Evolutionary conservation across 1,139 yeast genomes (phyloP).

Genomic region (Yamadazyma atmosphaerica): DNA sequence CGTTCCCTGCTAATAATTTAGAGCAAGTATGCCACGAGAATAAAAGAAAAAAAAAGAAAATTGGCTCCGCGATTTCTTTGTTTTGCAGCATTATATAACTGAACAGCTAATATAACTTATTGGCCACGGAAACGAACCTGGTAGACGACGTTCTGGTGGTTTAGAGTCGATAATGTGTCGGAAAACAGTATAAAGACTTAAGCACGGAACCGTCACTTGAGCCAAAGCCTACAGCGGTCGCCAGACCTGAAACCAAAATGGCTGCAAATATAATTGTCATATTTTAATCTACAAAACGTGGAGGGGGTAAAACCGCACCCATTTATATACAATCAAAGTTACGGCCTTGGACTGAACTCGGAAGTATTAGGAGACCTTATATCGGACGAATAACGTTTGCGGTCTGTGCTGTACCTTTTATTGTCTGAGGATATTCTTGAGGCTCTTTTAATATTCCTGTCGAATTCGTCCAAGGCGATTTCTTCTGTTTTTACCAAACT

Average conservation of each 20-base stretch:
- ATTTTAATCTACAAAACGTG: no score
- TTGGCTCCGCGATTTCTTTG: background rate
- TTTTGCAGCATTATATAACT: background rate
- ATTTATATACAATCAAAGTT: no score
- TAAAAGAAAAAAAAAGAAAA: background rate
- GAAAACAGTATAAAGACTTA: no score
- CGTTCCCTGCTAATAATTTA: background rate
- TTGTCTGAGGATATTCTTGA: conserved; percentile 28
- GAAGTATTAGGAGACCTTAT: conserved; percentile 3
- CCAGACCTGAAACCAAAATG: no score
- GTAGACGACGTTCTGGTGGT: no score
- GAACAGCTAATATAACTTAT: background rate
- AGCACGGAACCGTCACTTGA: no score
- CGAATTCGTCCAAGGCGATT: conserved; percentile 50
- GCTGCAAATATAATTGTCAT: no score
- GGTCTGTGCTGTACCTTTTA: conserved; percentile 15
- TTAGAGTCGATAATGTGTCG: background rate
- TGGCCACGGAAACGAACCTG: background rate
- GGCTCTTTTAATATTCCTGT: conserved; percentile 22
- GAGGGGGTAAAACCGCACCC: no score
- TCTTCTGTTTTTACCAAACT: conserved; percentile 43
- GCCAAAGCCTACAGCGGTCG: no score
- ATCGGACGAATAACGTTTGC: background rate
- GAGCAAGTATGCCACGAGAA: background rate
- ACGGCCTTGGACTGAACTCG: background rate